A percentile compares a stretch with the other conserved stretches of the same genome.
phyloP scores from a whole-genome alignment of 2,329 filamentous ascomycete genomes.

The Biscogniauxia sp. region DNA sequence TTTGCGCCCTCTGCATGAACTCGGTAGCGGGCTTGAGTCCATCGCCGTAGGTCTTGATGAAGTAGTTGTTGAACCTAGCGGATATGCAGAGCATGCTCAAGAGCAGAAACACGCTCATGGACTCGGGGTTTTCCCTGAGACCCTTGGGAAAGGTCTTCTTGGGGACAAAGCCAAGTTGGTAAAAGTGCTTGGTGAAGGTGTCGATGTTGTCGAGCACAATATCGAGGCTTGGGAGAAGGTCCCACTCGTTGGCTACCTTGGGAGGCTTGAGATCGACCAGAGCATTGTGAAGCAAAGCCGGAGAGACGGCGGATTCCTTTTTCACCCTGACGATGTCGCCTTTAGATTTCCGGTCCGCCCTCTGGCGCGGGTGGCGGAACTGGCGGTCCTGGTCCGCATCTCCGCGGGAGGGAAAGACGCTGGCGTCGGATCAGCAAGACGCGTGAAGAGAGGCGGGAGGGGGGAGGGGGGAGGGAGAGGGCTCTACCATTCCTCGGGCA shows the following conservation, averaged over 20 bases:
- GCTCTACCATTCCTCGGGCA: conserved; percentile 49
- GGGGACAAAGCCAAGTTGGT: conserved; percentile 59
- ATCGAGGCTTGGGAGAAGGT: conserved; percentile 46
- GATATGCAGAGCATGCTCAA: conserved; percentile 56
- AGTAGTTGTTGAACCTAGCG: conserved; percentile 49
- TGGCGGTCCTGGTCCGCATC: conserved; percentile 54
- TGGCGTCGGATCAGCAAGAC: conserved; percentile 24
- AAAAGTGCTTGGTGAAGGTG: conserved; percentile 54
- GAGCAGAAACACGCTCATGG: conserved; percentile 54
- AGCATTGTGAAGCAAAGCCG: conserved; percentile 19
- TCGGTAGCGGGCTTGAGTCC: conserved; percentile 51
- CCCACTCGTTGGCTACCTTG: conserved; percentile 45
- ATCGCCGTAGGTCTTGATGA: conserved; percentile 48
- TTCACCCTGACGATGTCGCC: conserved; percentile 25
- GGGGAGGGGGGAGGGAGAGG: conserved; percentile 5
- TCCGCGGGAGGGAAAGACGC: conserved; percentile 52
- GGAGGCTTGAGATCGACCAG: conserved; percentile 33
- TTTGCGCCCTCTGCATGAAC: conserved; percentile 51
- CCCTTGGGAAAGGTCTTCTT: conserved; percentile 49
- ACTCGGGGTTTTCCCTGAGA: conserved; percentile 45
- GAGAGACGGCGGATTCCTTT: conserved; percentile 24
- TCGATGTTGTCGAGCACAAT: conserved; percentile 52
- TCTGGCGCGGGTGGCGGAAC: conserved; percentile 54
- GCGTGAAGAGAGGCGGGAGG: neutral
- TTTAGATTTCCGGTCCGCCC: conserved; percentile 45